phyloP scores from a whole-genome alignment of 2,329 filamentous ascomycete genomes.

The Penicillium vulpinum region DNA sequence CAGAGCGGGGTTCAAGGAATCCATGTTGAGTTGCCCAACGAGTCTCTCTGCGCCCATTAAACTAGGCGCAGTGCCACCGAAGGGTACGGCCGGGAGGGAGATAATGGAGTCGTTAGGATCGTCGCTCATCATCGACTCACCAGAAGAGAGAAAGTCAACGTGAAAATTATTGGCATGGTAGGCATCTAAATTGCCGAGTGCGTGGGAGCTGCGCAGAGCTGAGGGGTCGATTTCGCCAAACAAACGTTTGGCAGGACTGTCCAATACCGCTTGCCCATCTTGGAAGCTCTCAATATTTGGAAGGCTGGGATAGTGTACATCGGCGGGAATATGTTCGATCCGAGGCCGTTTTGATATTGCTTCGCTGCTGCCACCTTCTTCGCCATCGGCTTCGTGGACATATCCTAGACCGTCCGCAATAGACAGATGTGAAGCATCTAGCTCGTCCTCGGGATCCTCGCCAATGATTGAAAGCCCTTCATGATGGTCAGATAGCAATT shows the following conservation, averaged over 20 bases:
- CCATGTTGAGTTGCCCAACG: conserved; percentile 51
- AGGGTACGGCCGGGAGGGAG: conserved; percentile 37
- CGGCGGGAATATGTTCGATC: conserved; percentile 31
- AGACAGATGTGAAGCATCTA: conserved; percentile 64
- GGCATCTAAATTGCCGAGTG: conserved; percentile 40
- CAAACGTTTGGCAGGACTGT: conserved; percentile 46
- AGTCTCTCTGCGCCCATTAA: conserved; percentile 51
- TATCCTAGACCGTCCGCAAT: conserved; percentile 51
- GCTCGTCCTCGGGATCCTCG: conserved; percentile 43
- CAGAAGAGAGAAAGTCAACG: conserved; percentile 42
- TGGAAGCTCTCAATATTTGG: conserved; percentile 41
- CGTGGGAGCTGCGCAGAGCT: conserved; percentile 54
- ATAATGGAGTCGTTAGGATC: conserved; percentile 40
- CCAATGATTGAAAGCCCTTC: conserved; percentile 38
- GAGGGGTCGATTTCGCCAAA: conserved; percentile 64
- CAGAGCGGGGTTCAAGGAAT: conserved; percentile 41
- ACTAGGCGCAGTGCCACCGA: conserved; percentile 45
- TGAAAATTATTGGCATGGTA: conserved; percentile 38
- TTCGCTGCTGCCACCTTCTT: conserved; percentile 35
- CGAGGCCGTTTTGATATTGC: conserved; percentile 40
- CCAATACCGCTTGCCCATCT: conserved; percentile 26
- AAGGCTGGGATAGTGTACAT: conserved; percentile 46
- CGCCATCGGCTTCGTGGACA: conserved; percentile 32
- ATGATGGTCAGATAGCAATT: conserved; percentile 50
- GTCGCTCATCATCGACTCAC: conserved; percentile 43